Conservation (phyloP, 495 filamentous ascomycete species). For the Rusavskia elegans region DNA sequence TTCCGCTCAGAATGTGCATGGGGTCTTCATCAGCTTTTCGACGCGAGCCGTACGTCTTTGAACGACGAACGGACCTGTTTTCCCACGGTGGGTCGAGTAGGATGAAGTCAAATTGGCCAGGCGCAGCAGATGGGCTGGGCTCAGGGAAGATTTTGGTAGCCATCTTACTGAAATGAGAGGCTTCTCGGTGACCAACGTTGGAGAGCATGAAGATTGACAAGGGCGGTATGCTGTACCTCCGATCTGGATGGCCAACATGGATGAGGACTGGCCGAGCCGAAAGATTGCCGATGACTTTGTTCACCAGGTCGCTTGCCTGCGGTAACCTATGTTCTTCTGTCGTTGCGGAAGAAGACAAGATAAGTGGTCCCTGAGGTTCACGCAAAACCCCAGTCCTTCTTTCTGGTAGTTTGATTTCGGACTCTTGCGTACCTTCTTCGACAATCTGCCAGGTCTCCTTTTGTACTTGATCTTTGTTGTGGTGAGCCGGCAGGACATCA, state of each 20-base stretch:
- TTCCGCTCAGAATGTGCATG: slow-evolving; percentile 29
- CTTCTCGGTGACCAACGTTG: slow-evolving; percentile 5
- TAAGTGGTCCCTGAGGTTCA: not conserved
- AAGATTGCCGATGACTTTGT: slow-evolving; percentile 12
- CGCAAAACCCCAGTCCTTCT: not conserved
- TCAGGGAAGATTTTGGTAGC: slow-evolving; percentile 7
- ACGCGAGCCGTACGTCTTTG: slow-evolving; percentile 45
- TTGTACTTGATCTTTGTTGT: not conserved
- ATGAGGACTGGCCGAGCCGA: not conserved
- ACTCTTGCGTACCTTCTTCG: not conserved
- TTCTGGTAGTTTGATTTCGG: not conserved
- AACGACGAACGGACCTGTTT: slow-evolving; percentile 68
- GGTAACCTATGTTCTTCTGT: no score
- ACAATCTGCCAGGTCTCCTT: not conserved
- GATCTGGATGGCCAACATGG: not conserved
- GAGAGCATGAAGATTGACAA: slow-evolving; percentile 34
- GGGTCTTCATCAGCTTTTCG: slow-evolving; percentile 14
- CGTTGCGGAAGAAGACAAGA: not conserved
- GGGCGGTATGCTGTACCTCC: slow-evolving; percentile 34
- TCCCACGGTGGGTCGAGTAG: slow-evolving; percentile 91
- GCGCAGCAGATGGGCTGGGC: slow-evolving; percentile 10
- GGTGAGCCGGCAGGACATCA: not conserved
- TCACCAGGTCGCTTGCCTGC: not conserved
- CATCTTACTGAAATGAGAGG: slow-evolving; percentile 13
- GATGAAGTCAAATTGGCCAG: slow-evolving; percentile 52